A percentile compares a stretch with the other conserved stretches of the same genome.
Evolutionary conservation across 768 basidiomycete species (phyloP).

Genomic region (Coprinellus micaceus): DNA sequence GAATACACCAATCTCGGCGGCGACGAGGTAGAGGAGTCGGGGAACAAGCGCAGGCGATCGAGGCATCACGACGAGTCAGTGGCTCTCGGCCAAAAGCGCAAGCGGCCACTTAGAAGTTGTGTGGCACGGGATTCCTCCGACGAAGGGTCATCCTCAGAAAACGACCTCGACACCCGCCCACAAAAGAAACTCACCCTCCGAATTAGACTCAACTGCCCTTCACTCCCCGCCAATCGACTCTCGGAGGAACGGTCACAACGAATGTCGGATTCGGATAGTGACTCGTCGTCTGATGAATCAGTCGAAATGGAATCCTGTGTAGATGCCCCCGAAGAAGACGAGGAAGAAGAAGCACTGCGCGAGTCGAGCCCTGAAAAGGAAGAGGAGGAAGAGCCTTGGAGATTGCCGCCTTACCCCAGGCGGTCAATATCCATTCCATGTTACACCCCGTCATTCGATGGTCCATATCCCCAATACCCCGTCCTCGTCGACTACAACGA

Average conservation of each 20-base stretch:
- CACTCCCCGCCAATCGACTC: conserved; percentile 4
- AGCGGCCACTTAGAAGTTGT: conserved; percentile 38
- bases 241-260: conserved; percentile 7
- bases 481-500: conserved; percentile 20
- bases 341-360: conserved; percentile 9
- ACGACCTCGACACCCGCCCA: conserved; percentile 41
- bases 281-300: conserved; percentile 31
- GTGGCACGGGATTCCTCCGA: conserved; percentile 18
- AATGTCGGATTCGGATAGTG: conserved; percentile 37
- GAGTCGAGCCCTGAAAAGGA: conserved; percentile 12
- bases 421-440: conserved; percentile 54
- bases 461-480: conserved; percentile 27
- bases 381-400: conserved; percentile 42
- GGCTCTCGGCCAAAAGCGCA: conserved; percentile 42
- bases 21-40: conserved; percentile 20
- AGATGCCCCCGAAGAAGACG: no score
- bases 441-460: conserved; percentile 47
- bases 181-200: conserved; percentile 70
- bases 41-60: conserved; percentile 24
- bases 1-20: conserved; percentile 58
- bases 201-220: conserved; percentile 45
- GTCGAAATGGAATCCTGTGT: conserved; percentile 44
- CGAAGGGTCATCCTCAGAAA: conserved; percentile 32
- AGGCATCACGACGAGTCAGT: conserved; percentile 12
- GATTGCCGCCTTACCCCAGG: conserved; percentile 54